Evolutionary conservation across 176 grass and related monocot genomes (phyloP).

Genomic region (Juncus inflexus): DNA sequence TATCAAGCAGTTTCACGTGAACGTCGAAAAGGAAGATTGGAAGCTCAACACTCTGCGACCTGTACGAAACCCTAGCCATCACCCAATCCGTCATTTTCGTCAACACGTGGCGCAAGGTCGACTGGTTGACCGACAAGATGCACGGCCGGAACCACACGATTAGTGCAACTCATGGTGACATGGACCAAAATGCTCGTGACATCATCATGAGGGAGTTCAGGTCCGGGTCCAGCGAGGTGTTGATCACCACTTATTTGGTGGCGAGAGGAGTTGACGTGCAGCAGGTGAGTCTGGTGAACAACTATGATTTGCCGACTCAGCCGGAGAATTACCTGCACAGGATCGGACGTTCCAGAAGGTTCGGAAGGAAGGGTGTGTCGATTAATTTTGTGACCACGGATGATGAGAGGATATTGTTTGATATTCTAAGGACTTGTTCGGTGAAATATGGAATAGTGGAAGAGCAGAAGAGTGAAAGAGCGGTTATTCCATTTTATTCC

Average conservation of each 20-base stretch:
- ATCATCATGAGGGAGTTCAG: slow-evolving; percentile 7
- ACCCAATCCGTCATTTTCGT: slow-evolving; percentile 8
- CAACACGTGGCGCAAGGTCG: slow-evolving; percentile 11
- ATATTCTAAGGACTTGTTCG: too few relatives aligned
- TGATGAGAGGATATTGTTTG: too few relatives aligned
- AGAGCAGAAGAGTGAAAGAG: too few relatives aligned
- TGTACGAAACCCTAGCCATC: slow-evolving; percentile 11
- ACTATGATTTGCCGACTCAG: too few relatives aligned
- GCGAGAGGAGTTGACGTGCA: slow-evolving; percentile 21
- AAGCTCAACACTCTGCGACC: slow-evolving; percentile 13
- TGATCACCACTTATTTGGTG: slow-evolving; percentile 13
- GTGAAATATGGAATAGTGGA: too few relatives aligned
- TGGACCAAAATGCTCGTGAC: slow-evolving; percentile 13
- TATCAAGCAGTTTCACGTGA: slow-evolving; percentile 14
- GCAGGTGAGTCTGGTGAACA: too few relatives aligned
- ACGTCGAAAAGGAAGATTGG: too few relatives aligned
- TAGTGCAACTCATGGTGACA: slow-evolving; percentile 10
- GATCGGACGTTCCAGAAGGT: too few relatives aligned
- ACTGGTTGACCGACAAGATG: slow-evolving; percentile 18
- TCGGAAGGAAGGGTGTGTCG: too few relatives aligned
- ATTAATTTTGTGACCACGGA: too few relatives aligned
- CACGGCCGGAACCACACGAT: background rate
- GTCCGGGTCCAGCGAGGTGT: background rate
- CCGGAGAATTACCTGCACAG: too few relatives aligned
- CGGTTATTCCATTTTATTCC: too few relatives aligned